Conservation (phyloP, 768 basidiomycete genomes). For the Russula brevipes region DNA sequence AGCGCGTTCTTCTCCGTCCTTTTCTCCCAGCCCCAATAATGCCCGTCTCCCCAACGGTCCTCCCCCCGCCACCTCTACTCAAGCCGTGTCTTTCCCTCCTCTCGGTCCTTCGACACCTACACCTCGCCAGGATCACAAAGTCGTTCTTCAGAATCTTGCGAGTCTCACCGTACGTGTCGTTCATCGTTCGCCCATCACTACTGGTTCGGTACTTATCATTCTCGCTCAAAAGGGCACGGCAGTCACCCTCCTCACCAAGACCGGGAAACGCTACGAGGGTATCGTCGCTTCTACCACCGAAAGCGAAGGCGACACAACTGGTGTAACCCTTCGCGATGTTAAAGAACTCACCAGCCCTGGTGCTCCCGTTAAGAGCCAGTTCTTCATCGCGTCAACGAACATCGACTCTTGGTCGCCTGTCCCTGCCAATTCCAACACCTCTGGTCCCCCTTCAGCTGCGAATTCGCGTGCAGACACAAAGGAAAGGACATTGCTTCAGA, state of each 20-base stretch:
- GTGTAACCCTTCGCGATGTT: constrained; percentile 72
- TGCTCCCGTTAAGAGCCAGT: constrained; percentile 58
- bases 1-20: constrained; percentile 65
- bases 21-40: constrained; percentile 45
- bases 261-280: constrained; percentile 67
- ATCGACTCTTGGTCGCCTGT: constrained; percentile 56
- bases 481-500: constrained; percentile 58
- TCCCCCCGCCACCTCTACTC: constrained; percentile 32
- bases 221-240: constrained; percentile 55
- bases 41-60: constrained; percentile 42
- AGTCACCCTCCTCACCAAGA: constrained; percentile 66
- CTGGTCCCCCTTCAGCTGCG: constrained; percentile 31
- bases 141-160: constrained; percentile 49
- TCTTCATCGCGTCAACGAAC: constrained; percentile 67
- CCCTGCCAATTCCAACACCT: constrained; percentile 36
- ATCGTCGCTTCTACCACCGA: constrained; percentile 51
- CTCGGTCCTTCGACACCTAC: constrained; percentile 32
- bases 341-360: constrained; percentile 64
- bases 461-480: constrained; percentile 39
- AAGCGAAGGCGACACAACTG: constrained; percentile 63
- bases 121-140: constrained; percentile 41
- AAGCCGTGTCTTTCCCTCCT: constrained; percentile 36
- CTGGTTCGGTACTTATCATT: not conserved
- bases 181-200: not conserved
- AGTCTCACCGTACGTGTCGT: constrained; percentile 53